These are phyloP conservation scores for Talaromyces rugulosus DNA, from an alignment of 2,329 filamentous ascomycete species.

Conservation along the genomic window DNA sequence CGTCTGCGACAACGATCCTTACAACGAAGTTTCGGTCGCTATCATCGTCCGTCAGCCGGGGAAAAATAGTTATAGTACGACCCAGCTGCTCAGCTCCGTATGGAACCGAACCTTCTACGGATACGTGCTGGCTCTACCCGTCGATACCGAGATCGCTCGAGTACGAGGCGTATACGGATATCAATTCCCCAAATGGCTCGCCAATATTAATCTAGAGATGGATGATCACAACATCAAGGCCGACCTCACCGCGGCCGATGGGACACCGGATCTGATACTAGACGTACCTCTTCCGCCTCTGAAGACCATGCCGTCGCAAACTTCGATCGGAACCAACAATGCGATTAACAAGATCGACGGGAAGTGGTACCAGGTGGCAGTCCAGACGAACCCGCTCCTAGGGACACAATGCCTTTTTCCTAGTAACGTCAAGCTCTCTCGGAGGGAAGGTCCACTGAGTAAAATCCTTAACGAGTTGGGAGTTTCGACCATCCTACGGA, in stretches of 20 bases:
- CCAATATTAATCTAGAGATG: slow-evolving; percentile 14
- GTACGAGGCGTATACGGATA: slow-evolving; percentile 16
- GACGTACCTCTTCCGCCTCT: slow-evolving; percentile 11
- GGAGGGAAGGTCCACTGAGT: slow-evolving; percentile 12
- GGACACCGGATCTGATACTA: not conserved
- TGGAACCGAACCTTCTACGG: slow-evolving; percentile 16
- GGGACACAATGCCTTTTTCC: slow-evolving; percentile 12
- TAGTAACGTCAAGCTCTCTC: slow-evolving; percentile 8
- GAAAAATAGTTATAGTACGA: slow-evolving; percentile 12
- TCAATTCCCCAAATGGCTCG: slow-evolving; percentile 15
- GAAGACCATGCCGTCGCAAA: slow-evolving; percentile 12
- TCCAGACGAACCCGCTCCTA: slow-evolving; percentile 14
- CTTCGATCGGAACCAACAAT: slow-evolving; percentile 13
- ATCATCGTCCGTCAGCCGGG: slow-evolving; percentile 15
- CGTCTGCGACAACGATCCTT: slow-evolving; percentile 16
- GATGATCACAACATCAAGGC: slow-evolving; percentile 9
- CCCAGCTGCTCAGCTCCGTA: slow-evolving; percentile 13
- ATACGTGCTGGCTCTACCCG: slow-evolving; percentile 15
- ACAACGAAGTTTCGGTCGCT: slow-evolving; percentile 15
- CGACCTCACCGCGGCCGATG: slow-evolving; percentile 2
- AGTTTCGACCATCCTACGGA: slow-evolving; percentile 11
- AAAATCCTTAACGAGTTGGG: slow-evolving; percentile 13
- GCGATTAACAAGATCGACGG: slow-evolving; percentile 16
- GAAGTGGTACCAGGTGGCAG: slow-evolving; percentile 14
- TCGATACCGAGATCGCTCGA: slow-evolving; percentile 16